Base-by-base conservation (phyloP, 164 flowering plant genomes). In the Chimonanthus salicifolius region DNA sequence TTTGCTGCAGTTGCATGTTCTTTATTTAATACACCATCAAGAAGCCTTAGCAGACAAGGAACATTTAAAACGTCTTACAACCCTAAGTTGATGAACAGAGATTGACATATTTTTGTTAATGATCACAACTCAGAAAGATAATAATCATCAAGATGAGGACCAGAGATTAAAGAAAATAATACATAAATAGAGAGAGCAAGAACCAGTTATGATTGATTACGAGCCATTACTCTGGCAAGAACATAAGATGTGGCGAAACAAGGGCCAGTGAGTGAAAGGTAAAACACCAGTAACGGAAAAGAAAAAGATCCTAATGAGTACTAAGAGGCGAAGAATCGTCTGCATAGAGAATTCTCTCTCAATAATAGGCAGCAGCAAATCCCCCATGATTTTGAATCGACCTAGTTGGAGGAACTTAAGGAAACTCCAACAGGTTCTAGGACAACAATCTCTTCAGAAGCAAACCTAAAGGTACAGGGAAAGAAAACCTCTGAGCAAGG, bases 391-490 rank as follows among this genome's bases (percentile, higher is more conserved):
- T 76, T 74, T 58, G 54, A 69, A 67, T 47, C 43, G 73, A 72
- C n/a, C 33, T 33, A 33, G 33, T 70, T 6, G 75, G 78, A 77
- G 73, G 72, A 66, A 73, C 65, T 33, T 64, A 71, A 63, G 68
- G 77, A 67, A 71, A 73, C 49, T 70, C 77, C 81, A 70, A 68
- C 63, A 47, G 71, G 68, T 72, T 78, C 81, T 77, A 77, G 77
- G 73, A 71, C 71, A 72, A 46, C 71, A 69, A 60, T 72, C 66
- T 77, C 80, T 76, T 76, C 66, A 51, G 73, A 63, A 45, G 71
- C 69, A 73, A 75, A 73, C 84, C 87, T 82, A 83, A 77, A 74
- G 74, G 58, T 44, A 75, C 69, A 82, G 77, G 77, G 7, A 43
- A 63, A 74, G 72, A 80, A 64, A 74, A 81, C 69, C 62, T 63